Base-by-base conservation (phyloP, 331 rosid species). In the Quercus phellos region DNA sequence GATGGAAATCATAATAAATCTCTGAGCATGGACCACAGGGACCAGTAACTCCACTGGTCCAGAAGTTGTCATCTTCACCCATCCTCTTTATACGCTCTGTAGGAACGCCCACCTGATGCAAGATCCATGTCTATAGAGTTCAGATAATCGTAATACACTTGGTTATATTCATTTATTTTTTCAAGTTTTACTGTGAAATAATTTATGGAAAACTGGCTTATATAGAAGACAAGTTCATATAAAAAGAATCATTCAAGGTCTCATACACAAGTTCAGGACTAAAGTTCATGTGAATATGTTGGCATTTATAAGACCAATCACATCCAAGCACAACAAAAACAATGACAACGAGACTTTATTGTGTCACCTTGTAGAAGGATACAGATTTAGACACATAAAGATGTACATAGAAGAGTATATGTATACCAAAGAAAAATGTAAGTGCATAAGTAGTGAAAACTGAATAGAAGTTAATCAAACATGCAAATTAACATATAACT, bases 21-120 rank as follows among this genome's bases (percentile, higher is more conserved):
- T 94, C 98, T 4, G 97, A 94, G 89, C 98, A 94, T 30, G 98
- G 97, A 74, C 98, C 97, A 32, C 98, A 93, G 22, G 98, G 98
- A 70, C 97, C 98, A 4, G 97, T 83, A 19, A 75, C 90, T 77
- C 98, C 97, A 81, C 96, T 94, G 24, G 90, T 89, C 97, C 98
- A 94, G 81, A 93, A 94, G 84, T 94, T 94, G 86, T 94, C 98
- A 13, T 94, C 97, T 79, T 89, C 90, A 32, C 96, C 98, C 94
- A 94, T 86, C 86, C 89, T 91, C 89, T 91, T 88, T 80, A 94
- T 90, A 38, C 86, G 97, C 72, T 91, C 86, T 76, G 84, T 53
- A n/a, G 98, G 96, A 71, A 94, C 88, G 22, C 98, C 98, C 66
- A 94, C 78, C 98, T 94, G 90, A 77, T 58, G 43, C 74, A 83